Base-by-base conservation (phyloP, 208 protist genomes). In the Blechomonas ayalai region DNA sequence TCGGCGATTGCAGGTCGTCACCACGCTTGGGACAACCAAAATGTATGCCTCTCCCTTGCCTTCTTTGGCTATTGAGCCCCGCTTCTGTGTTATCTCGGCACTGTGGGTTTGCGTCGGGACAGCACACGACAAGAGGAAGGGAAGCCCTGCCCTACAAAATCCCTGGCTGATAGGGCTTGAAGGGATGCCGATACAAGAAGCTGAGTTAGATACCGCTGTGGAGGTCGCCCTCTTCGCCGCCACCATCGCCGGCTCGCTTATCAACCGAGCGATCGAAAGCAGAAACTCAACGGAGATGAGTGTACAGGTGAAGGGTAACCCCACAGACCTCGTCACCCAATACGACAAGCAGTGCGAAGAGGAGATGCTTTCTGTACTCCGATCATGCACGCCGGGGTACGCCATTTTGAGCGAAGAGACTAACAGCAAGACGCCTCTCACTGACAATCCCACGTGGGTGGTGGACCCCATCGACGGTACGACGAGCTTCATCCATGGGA, bases 391-490 rank as follows among this genome's bases (percentile, higher is more conserved):
- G 1, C 85, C 85, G 2, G 27, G 54, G 16, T 92, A 83, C 40
- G 59, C 54, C 19, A 66, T 91, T 13, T 26, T 90, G 23, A 88
- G 70, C 23, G 77, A 83, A 41, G 86, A 84, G 39, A 67, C 58
- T 3, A 46, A 75, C 39, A 62, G 57, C 26, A 23, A 48, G 9
- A 40, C 37, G 4, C 36, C 35, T n/a, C 53, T 85, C 12, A 56
- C 41, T 2, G 65, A 84, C 36, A 47, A 48, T 12, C 81, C 83
- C 0, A 92, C 78, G 34, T 95, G 87, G 83, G 62, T 95, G 2
- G 77, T 92, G 22, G 79, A 89, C 47, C 72, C 81, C 1, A 86
- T 91, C 31, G 81, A 91, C 38, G 82, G 75, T 24, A 82, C 79
- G 6, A 74, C 60, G 6, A 91, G 79, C 48, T 89, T 90, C 54